These are phyloP conservation scores for Brettanomyces naardenensis DNA, from an alignment of 805 yeast species.

Conservation along the genomic window DNA sequence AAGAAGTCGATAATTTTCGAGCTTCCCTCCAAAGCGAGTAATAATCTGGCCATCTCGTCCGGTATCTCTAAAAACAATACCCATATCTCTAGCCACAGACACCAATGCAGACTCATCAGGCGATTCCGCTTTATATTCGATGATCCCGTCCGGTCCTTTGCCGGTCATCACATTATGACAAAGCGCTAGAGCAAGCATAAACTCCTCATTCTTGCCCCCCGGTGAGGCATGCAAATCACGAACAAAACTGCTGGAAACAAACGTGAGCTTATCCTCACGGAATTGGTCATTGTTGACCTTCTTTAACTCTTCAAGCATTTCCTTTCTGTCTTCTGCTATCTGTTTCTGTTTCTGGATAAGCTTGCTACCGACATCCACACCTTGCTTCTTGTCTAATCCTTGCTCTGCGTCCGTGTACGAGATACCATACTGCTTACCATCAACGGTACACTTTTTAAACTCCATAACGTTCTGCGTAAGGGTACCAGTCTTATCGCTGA, in stretches of 20 bases:
- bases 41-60: slow-evolving; percentile 39
- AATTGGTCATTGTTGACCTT: slow-evolving; percentile 39
- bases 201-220: slow-evolving; percentile 41
- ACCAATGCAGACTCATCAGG: slow-evolving; percentile 82
- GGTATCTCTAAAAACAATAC: slow-evolving; percentile 52
- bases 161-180: slow-evolving; percentile 76
- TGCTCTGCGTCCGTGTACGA: slow-evolving; percentile 76
- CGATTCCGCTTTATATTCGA: slow-evolving; percentile 67
- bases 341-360: slow-evolving; percentile 30
- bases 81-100: slow-evolving; percentile 67
- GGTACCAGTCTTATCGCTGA: slow-evolving; percentile 81
- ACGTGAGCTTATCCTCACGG: slow-evolving; percentile 44
- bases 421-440: slow-evolving; percentile 58
- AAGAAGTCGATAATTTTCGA: slow-evolving; percentile 39
- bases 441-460: slow-evolving; percentile 67
- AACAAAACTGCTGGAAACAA: slow-evolving; percentile 52
- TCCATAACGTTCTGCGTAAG: slow-evolving; percentile 80
- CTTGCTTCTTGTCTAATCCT: slow-evolving; percentile 59
- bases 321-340: slow-evolving; percentile 34
- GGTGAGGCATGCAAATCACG: slow-evolving; percentile 44
- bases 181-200: slow-evolving; percentile 58
- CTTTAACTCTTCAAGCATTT: slow-evolving; percentile 40
- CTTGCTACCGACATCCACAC: slow-evolving; percentile 45
- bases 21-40: slow-evolving; percentile 35
- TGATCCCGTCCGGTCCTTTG: slow-evolving; percentile 28